Conservation (phyloP, 179 eudicot genomes). For the Patellifolia procumbens region DNA sequence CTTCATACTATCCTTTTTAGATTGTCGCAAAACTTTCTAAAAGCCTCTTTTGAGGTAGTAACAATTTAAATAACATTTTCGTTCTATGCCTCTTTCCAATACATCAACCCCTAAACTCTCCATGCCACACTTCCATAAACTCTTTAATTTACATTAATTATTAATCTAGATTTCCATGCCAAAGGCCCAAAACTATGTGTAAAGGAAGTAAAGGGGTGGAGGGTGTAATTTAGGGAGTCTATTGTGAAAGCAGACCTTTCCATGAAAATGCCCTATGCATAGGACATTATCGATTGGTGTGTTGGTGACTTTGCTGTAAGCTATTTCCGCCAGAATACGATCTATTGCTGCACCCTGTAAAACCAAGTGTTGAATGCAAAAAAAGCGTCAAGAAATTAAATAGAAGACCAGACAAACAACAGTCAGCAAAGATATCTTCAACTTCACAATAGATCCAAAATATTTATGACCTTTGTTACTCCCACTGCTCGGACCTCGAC, state of each 20-base stretch:
- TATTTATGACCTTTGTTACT: slow-evolving; percentile 34
- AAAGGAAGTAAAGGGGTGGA: too few species aligned
- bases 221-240: neutral
- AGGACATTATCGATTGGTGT: slow-evolving; percentile 72
- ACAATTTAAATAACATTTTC: too few species aligned
- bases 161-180: too few species aligned
- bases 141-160: too few species aligned
- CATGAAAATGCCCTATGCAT: slow-evolving; percentile 77
- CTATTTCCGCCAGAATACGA: slow-evolving; percentile 70
- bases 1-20: too few species aligned
- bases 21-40: too few species aligned
- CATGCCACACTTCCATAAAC: too few species aligned
- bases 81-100: too few species aligned
- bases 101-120: too few species aligned
- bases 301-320: slow-evolving; percentile 46
- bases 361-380: neutral
- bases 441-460: neutral
- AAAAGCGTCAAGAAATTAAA: neutral
- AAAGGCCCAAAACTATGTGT: neutral
- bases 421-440: neutral
- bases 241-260: slow-evolving; percentile 46
- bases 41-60: too few species aligned
- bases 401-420: neutral
- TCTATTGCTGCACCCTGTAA: slow-evolving; percentile 75
- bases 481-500: slow-evolving; percentile 47